Evolutionary conservation across 2,329 filamentous ascomycete species (phyloP).

Genomic region (Bipolaris cookei): DNA sequence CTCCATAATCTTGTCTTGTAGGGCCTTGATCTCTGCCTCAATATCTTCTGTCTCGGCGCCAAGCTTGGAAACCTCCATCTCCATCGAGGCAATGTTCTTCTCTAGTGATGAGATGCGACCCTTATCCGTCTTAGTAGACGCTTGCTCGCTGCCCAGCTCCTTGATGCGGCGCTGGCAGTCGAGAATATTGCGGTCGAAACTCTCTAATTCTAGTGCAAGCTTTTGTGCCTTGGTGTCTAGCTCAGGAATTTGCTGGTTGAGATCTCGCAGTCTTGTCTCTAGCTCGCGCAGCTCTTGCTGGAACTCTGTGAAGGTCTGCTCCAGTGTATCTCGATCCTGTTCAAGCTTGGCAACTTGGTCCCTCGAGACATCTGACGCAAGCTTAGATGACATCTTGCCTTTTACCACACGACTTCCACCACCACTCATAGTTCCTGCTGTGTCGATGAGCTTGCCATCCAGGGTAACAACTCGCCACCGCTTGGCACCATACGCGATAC

Average conservation of each 20-base stretch:
- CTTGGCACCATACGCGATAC: slow-evolving; percentile 92
- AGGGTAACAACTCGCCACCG: slow-evolving; percentile 97
- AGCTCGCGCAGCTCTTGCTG: slow-evolving; percentile 83
- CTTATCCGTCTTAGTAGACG: slow-evolving; percentile 81
- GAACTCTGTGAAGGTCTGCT: slow-evolving; percentile 81
- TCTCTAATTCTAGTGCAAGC: slow-evolving; percentile 85
- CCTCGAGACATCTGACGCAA: slow-evolving; percentile 82
- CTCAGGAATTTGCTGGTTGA: slow-evolving; percentile 79
- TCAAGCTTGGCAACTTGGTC: slow-evolving; percentile 91
- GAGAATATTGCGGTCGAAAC: slow-evolving; percentile 79
- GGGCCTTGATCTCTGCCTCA: slow-evolving; percentile 87
- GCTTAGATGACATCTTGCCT: slow-evolving; percentile 95
- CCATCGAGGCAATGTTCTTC: slow-evolving; percentile 76
- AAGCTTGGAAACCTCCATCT: slow-evolving; percentile 79
- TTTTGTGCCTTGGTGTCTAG: slow-evolving; percentile 93
- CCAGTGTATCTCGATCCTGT: slow-evolving; percentile 80
- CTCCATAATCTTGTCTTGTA: slow-evolving; percentile 98
- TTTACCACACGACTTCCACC: slow-evolving; percentile 89
- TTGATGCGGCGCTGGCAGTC: slow-evolving; percentile 86
- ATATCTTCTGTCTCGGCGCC: slow-evolving; percentile 85
- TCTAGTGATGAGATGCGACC: slow-evolving; percentile 73
- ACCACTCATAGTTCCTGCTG: slow-evolving; percentile 98
- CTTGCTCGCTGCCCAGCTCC: slow-evolving; percentile 81
- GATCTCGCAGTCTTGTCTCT: slow-evolving; percentile 72
- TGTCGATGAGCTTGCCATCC: slow-evolving; percentile 94